Evolutionary conservation across 176 grass and related monocot species (phyloP), one percentile per base, ranked within the genome.

Genomic region (Oryza glumipatula): DNA sequence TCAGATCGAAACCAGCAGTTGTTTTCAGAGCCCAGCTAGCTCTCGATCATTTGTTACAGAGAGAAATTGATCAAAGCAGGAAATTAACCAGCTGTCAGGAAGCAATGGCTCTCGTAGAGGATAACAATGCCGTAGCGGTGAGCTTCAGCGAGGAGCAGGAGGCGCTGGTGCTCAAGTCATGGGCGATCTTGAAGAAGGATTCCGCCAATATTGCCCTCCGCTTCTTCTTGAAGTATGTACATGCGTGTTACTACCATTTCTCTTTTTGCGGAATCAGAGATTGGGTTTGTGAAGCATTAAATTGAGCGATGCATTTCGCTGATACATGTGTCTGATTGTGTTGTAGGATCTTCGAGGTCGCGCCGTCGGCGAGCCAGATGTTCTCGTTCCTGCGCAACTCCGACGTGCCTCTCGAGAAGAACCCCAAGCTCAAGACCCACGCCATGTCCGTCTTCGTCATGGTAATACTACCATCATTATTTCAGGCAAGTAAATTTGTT

Each of bases 171-270:
- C 84, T 94, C 70, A 86, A 92, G 44, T 96, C 96, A 21, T 99
- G 96, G 96, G 76, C 71, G 33, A 38, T 89, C 56, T 96, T 99
- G 96, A 99, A 94, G 93, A 99, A 99, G 77, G 88, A 99, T 74
- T 85, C 96, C 1, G 91, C 91, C 28, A 80, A 84, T 41, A 74
- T 86, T 30, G 96, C 91, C 10, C 79, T 94, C 70, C 91, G 92
- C 41, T 92, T 99, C 84, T 99, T 99, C 79, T 35, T 99, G 19
- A 99, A 92, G 96, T 95, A 88, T 13, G 70, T n/a, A 49, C 39
- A 7, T 41, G 1, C 16, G 21, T 56, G 16, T 58, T 58, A 6
- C 5, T 21, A 58, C 19, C 17, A 4, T 58, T 58, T n/a, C 7
- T 58, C 2, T 6, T 44, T 44, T 44, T 44, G 43, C 43, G 9